Percentiles rank a stretch among this genome's conserved stretches.
Evolutionary conservation across 2,329 filamentous ascomycete genomes (phyloP).

Genomic region (Leptographium lundbergii): DNA sequence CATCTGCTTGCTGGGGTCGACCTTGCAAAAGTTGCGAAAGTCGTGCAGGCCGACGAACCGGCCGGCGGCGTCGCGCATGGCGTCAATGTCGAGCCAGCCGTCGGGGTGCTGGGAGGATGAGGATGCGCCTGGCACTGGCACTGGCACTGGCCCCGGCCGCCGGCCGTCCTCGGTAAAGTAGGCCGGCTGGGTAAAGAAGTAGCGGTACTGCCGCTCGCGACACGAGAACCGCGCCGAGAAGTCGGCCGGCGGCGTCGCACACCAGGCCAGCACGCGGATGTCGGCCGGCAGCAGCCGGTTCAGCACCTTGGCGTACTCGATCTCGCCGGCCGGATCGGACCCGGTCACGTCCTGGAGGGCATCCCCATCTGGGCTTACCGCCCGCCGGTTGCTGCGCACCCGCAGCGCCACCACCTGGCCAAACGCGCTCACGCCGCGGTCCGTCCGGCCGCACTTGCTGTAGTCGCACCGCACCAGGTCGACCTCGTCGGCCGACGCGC

Average conservation of each 20-base stretch:
- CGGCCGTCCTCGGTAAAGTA: conserved; percentile 48
- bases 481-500: conserved; percentile 40
- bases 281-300: conserved; percentile 82
- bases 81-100: conserved; percentile 77
- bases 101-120: conserved; percentile 28
- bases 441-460: conserved; percentile 88
- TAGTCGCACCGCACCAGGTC: conserved; percentile 82
- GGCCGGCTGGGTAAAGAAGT: conserved; percentile 94
- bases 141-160: background rate
- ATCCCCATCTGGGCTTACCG: conserved; percentile 41
- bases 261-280: conserved; percentile 89
- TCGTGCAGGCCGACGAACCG: conserved; percentile 76
- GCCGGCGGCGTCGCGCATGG: conserved; percentile 73
- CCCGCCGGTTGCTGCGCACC: conserved; percentile 58
- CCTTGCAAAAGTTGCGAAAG: conserved; percentile 94
- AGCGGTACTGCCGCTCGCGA: conserved; percentile 80
- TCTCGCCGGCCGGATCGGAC: conserved; percentile 46
- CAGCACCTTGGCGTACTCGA: conserved; percentile 70
- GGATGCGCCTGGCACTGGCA: too few species aligned
- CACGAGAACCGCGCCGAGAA: conserved; percentile 94
- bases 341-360: conserved; percentile 32
- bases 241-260: conserved; percentile 60
- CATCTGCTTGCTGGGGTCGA: conserved; percentile 83
- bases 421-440: conserved; percentile 89
- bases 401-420: conserved; percentile 82